Percentiles rank a stretch among this genome's conserved stretches.
phyloP scores from a whole-genome alignment of 2,329 filamentous ascomycete genomes.

The Ophiognomonia clavigignenti-juglandacearum region DNA sequence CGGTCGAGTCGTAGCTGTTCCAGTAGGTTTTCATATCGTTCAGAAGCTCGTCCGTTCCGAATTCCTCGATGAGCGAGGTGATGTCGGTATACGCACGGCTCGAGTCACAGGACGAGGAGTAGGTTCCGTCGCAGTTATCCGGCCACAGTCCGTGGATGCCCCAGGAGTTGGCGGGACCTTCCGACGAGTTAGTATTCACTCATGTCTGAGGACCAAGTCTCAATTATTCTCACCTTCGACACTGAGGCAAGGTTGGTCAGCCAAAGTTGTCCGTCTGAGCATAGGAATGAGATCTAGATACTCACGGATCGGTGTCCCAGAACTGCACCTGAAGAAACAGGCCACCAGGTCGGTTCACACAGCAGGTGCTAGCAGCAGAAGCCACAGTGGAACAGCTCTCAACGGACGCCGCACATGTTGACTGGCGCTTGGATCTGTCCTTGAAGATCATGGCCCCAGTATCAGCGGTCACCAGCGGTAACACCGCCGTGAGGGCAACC shows the following conservation, averaged over 20 bases:
- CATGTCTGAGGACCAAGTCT: neutral
- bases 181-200: neutral
- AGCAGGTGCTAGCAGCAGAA: slow-evolving; percentile 5
- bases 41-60: slow-evolving; percentile 6
- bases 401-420: slow-evolving; percentile 9
- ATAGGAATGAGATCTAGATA: neutral
- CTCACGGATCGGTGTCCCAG: slow-evolving; percentile 15
- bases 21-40: slow-evolving; percentile 13
- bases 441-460: slow-evolving; percentile 10
- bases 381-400: slow-evolving; percentile 13
- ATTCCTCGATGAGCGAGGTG: slow-evolving; percentile 10
- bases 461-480: slow-evolving; percentile 1
- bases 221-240: slow-evolving; percentile 8
- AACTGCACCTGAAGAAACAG: slow-evolving; percentile 14
- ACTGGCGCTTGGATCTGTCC: slow-evolving; percentile 3
- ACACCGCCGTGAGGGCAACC: slow-evolving; percentile 4
- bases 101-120: slow-evolving; percentile 5
- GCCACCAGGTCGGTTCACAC: slow-evolving; percentile 13
- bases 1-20: slow-evolving; percentile 10
- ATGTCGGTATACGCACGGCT: slow-evolving; percentile 13
- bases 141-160: slow-evolving; percentile 16
- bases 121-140: slow-evolving; percentile 13
- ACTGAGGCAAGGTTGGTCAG: neutral
- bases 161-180: slow-evolving; percentile 14
- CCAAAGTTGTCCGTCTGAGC: neutral